phyloP scores from a whole-genome alignment of 441 rosid species.

The Adansonia madagascariensis region DNA sequence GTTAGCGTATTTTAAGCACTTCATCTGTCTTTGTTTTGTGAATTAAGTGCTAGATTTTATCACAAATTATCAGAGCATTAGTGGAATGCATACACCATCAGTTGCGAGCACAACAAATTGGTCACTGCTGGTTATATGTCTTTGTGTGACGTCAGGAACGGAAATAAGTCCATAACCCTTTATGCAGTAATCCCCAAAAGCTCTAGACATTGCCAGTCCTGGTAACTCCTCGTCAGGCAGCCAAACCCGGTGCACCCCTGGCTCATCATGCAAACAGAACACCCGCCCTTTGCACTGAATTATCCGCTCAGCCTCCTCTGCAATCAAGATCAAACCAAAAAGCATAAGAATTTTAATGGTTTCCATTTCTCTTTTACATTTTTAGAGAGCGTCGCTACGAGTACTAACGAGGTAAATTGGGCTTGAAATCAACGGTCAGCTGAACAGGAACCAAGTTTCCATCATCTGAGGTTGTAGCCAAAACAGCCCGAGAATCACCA shows the following conservation, averaged over 20 bases:
- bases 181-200: constrained; percentile 89
- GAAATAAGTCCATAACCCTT: constrained; percentile 82
- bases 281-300: constrained; percentile 65
- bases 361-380: not conserved
- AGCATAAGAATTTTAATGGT: constrained; percentile 16
- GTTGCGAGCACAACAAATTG: constrained; percentile 84
- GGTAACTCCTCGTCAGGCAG: constrained; percentile 75
- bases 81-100: constrained; percentile 68
- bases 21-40: not conserved
- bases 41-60: not conserved
- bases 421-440: constrained; percentile 88
- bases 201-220: constrained; percentile 93
- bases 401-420: constrained; percentile 78
- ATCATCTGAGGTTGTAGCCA: constrained; percentile 78
- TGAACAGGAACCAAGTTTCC: constrained; percentile 73
- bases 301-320: constrained; percentile 91
- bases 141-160: constrained; percentile 80
- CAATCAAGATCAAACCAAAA: constrained; percentile 18
- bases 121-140: constrained; percentile 65
- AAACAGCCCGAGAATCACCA: constrained; percentile 92
- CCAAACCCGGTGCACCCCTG: constrained; percentile 92
- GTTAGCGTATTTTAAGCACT: not conserved
- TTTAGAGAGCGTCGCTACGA: constrained; percentile 6
- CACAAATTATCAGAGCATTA: not conserved
- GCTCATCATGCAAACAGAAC: constrained; percentile 78